Conservation (phyloP, 2,329 filamentous ascomycete species). For the Acephala macrosclerotiorum region DNA sequence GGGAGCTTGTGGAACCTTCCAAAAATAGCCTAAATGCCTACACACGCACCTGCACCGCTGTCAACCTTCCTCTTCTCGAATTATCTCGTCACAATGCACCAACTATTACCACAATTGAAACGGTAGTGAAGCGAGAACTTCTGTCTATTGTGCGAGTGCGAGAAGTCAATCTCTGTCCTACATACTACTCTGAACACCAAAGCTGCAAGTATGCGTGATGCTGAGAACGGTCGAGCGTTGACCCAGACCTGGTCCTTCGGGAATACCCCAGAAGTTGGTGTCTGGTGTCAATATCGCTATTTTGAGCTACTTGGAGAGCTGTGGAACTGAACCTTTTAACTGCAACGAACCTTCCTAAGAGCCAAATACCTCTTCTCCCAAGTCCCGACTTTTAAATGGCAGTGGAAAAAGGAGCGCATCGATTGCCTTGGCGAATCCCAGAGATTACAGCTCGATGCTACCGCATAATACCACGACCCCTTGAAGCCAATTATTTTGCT, state of each 20-base stretch:
- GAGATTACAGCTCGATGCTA: too few species aligned
- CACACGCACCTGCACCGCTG: not conserved
- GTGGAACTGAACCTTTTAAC: not conserved
- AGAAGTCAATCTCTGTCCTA: not conserved
- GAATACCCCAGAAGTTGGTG: not conserved
- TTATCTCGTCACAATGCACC: not conserved
- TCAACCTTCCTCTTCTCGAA: slow-evolving; percentile 2
- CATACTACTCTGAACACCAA: not conserved
- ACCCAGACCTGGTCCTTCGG: not conserved
- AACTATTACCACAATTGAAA: not conserved
- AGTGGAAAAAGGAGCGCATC: not conserved
- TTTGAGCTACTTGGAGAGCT: not conserved
- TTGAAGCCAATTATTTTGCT: too few species aligned
- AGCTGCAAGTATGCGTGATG: not conserved
- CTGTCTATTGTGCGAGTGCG: not conserved
- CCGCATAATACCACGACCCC: too few species aligned
- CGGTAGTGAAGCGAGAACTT: not conserved
- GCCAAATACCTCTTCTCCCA: not conserved
- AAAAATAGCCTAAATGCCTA: not conserved
- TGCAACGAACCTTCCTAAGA: not conserved
- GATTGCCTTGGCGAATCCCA: not conserved
- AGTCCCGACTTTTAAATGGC: not conserved
- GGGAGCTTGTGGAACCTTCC: slow-evolving; percentile 1
- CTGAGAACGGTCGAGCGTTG: not conserved
- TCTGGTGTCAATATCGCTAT: not conserved